Evolutionary conservation across 164 flowering plant species (phyloP).

Genomic region (Chimonanthus praecox): DNA sequence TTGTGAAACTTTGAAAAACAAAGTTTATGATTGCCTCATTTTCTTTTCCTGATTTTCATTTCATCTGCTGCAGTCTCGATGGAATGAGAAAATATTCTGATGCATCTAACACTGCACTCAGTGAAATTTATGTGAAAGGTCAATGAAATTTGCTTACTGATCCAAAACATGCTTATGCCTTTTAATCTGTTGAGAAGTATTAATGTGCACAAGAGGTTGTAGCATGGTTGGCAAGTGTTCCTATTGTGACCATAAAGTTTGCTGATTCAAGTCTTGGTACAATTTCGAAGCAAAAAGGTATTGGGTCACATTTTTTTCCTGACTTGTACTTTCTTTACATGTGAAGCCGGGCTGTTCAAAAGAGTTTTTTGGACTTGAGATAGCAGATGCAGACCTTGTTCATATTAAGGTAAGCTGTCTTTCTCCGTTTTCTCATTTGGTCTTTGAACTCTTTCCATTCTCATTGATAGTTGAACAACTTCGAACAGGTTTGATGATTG

Average conservation of each 20-base stretch:
- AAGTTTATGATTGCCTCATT: no score
- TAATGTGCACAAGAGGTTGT: neutral
- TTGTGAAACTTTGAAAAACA: no score
- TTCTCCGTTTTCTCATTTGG: neutral
- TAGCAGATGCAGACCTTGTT: conserved; percentile 66
- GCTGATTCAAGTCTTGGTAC: neutral
- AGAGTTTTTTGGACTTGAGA: conserved; percentile 59
- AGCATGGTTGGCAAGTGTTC: neutral
- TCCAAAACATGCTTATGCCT: neutral
- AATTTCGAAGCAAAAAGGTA: neutral
- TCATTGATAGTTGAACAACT: neutral
- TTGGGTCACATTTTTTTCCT: no score
- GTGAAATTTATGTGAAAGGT: neutral
- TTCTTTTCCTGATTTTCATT: neutral
- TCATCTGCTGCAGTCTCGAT: neutral
- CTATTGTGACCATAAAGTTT: neutral
- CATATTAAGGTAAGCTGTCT: conserved; percentile 58
- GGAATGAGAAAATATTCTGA: neutral
- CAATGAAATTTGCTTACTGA: no score
- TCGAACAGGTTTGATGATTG: neutral
- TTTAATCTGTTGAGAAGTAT: neutral
- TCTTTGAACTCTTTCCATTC: neutral
- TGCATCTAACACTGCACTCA: neutral
- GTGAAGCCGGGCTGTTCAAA: conserved; percentile 95
- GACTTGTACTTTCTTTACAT: conserved; percentile 5